Conservation (phyloP, 2,329 filamentous ascomycete species). For the Arachnomyces sp. region DNA sequence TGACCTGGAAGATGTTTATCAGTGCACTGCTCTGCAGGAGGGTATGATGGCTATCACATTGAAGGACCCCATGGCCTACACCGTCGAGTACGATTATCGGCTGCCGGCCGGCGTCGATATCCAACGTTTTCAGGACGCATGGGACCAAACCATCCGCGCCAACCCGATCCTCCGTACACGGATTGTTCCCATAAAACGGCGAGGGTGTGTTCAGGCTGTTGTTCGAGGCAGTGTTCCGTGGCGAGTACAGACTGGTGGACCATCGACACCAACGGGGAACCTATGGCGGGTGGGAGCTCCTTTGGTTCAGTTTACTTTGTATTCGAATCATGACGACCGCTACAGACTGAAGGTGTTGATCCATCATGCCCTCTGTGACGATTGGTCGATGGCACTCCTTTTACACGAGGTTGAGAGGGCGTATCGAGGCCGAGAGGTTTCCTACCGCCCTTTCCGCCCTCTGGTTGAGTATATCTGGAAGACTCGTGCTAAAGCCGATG, state of each 20-base stretch:
- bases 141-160: constrained; percentile 7
- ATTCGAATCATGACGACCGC: background rate
- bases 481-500: too few species aligned
- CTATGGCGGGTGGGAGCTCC: too few species aligned
- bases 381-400: constrained; percentile 15
- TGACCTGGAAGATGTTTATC: constrained; percentile 33
- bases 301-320: constrained; percentile 2
- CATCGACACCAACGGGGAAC: constrained; percentile 22
- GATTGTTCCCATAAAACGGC: constrained; percentile 7
- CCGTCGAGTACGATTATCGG: constrained; percentile 26
- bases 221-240: constrained; percentile 2
- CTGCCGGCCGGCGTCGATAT: constrained; percentile 5
- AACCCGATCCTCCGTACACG: constrained; percentile 12
- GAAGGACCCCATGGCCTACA: constrained; percentile 41
- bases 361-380: constrained; percentile 15
- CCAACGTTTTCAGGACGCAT: constrained; percentile 1
- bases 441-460: constrained; percentile 7
- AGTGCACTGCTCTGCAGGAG: constrained; percentile 39
- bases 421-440: constrained; percentile 9
- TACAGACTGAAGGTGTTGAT: constrained; percentile 4
- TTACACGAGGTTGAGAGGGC: constrained; percentile 9
- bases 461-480: constrained; percentile 3
- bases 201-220: constrained; percentile 10
- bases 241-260: too few species aligned
- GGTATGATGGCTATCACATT: constrained; percentile 41